Conservation (phyloP, 345 rosid species). For the Citrus inodora region DNA sequence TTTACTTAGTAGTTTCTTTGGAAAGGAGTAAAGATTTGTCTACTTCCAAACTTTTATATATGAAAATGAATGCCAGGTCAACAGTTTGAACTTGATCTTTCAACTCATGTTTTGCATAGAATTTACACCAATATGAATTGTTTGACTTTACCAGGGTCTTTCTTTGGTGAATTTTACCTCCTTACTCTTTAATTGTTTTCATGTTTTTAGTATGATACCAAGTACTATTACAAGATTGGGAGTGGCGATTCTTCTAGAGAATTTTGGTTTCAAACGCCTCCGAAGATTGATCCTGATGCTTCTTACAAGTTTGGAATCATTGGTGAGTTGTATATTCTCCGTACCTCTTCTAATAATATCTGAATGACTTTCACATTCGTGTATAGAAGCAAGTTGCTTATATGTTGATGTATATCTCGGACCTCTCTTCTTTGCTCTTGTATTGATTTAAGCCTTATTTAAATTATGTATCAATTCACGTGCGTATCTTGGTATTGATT, state of each 20-base stretch:
- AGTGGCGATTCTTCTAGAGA: slow-evolving; percentile 64
- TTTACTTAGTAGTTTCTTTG: neutral
- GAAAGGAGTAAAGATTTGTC: neutral
- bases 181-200: slow-evolving; percentile 1
- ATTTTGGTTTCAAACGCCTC: slow-evolving; percentile 92
- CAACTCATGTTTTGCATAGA: neutral
- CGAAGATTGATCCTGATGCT: slow-evolving; percentile 67
- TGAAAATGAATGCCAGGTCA: neutral
- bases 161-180: neutral
- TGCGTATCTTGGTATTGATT: neutral
- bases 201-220: slow-evolving; percentile 65
- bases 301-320: slow-evolving; percentile 90
- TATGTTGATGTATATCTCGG: neutral
- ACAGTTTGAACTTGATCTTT: slow-evolving; percentile 1
- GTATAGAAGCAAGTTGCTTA: neutral
- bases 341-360: neutral
- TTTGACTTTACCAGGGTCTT: neutral
- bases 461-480: neutral
- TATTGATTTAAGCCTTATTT: neutral
- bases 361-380: neutral
- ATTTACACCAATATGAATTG: neutral
- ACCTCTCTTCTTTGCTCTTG: too few species aligned
- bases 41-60: slow-evolving; percentile 1
- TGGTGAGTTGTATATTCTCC: slow-evolving; percentile 46
- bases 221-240: slow-evolving; percentile 82